These are phyloP conservation scores for Euphorbia pulcherrima DNA, from an alignment of 345 rosid species.

Conservation along the genomic window DNA sequence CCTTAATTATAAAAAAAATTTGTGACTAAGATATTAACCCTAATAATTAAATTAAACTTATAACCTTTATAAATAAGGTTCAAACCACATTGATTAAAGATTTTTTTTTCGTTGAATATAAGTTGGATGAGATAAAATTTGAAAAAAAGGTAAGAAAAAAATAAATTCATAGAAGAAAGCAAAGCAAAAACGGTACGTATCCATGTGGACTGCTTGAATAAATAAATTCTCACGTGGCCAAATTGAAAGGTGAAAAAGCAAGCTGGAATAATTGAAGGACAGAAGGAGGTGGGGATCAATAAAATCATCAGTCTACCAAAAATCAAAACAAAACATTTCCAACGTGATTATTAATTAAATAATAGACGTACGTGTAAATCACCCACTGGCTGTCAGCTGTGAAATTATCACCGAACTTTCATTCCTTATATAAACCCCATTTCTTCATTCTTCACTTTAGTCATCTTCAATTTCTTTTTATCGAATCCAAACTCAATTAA, in stretches of 20 bases:
- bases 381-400: not conserved
- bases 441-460: not conserved
- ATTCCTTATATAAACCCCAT: not conserved
- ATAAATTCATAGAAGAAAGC: not conserved
- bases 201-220: not conserved
- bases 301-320: no score
- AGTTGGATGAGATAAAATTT: no score
- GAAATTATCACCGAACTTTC: not conserved
- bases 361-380: not conserved
- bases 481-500: not conserved
- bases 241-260: not conserved
- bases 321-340: slow-evolving; percentile 11
- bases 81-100: no score
- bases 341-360: slow-evolving; percentile 4
- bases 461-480: not conserved
- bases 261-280: not conserved
- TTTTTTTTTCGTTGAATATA: no score
- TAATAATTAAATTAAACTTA: no score
- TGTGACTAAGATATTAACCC: no score
- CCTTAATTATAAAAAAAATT: no score
- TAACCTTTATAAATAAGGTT: no score
- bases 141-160: no score
- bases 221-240: slow-evolving; percentile 1
- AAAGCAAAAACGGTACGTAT: not conserved
- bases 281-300: no score